phyloP scores from a whole-genome alignment of 768 basidiomycete species.

The Leccinum rimulosum region DNA sequence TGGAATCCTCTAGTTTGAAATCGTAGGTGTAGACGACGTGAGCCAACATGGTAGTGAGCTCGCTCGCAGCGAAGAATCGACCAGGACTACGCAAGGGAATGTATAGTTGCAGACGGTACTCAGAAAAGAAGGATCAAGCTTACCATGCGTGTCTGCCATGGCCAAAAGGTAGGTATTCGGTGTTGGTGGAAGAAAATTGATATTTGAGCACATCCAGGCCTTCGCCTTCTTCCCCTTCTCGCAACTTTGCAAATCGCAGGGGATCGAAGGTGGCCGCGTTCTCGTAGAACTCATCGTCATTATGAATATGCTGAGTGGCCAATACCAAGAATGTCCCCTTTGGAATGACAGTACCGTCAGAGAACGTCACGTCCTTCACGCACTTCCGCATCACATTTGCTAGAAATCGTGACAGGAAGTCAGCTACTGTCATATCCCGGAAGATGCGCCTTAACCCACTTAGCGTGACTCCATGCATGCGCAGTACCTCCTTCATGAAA shows the following conservation, averaged over 20 bases:
- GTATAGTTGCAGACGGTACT: neutral
- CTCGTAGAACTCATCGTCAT: slow-evolving; percentile 26
- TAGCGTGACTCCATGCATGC: slow-evolving; percentile 28
- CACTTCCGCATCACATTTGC: slow-evolving; percentile 10
- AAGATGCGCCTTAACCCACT: slow-evolving; percentile 15
- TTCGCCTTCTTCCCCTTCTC: neutral
- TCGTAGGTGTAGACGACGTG: neutral
- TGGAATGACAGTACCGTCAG: slow-evolving; percentile 39
- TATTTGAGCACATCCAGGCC: neutral
- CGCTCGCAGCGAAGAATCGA: neutral
- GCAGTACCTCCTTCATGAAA: slow-evolving; percentile 21
- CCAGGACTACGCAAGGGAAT: neutral
- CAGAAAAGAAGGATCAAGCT: neutral
- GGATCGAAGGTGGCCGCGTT: slow-evolving; percentile 23
- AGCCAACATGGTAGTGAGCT: neutral
- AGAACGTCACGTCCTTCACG: slow-evolving; percentile 23
- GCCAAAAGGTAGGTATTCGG: neutral
- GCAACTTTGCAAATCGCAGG: neutral
- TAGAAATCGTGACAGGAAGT: neutral
- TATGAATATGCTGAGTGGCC: slow-evolving; percentile 25
- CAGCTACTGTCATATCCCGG: neutral
- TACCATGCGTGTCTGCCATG: neutral
- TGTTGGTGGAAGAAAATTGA: neutral
- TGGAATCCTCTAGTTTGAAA: neutral
- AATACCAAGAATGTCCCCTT: slow-evolving; percentile 28